Evolutionary conservation across 495 filamentous ascomycete species (phyloP).

Genomic region (Margaritispora aquatica): DNA sequence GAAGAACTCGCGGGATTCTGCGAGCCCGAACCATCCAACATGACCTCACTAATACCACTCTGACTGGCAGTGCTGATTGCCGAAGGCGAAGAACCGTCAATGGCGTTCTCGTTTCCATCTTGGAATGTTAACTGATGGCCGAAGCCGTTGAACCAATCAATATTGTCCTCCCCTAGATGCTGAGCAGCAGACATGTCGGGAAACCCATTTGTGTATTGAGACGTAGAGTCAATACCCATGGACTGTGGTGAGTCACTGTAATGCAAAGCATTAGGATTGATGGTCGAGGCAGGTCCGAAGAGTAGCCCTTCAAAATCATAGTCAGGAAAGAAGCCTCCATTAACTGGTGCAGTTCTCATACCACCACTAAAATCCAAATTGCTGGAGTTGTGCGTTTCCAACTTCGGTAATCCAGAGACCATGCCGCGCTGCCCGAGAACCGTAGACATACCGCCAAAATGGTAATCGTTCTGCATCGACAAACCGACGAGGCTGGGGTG

Average conservation of each 20-base stretch:
- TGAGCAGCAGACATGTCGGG: conserved; percentile 46
- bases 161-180: conserved; percentile 65
- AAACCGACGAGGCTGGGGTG: conserved; percentile 63
- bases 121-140: conserved; percentile 70
- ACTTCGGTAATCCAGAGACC: conserved; percentile 64
- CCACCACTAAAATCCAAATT: conserved; percentile 54
- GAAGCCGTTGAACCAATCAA: conserved; percentile 83
- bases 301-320: conserved; percentile 72
- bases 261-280: conserved; percentile 95
- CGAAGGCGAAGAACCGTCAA: conserved; percentile 92
- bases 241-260: conserved; percentile 77
- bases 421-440: conserved; percentile 58
- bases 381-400: conserved; percentile 73
- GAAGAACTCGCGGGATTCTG: conserved; percentile 41
- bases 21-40: conserved; percentile 73
- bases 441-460: conserved; percentile 67
- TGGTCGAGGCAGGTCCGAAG: conserved; percentile 64
- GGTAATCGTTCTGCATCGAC: conserved; percentile 53
- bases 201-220: conserved; percentile 64
- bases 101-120: conserved; percentile 61
- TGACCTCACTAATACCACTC: conserved; percentile 85
- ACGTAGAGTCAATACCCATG: conserved; percentile 64
- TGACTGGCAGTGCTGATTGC: conserved; percentile 90
- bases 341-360: conserved; percentile 73
- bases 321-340: conserved; percentile 60